phyloP scores from a whole-genome alignment of 202 grass and related monocot species.

The Panicum hallii region DNA sequence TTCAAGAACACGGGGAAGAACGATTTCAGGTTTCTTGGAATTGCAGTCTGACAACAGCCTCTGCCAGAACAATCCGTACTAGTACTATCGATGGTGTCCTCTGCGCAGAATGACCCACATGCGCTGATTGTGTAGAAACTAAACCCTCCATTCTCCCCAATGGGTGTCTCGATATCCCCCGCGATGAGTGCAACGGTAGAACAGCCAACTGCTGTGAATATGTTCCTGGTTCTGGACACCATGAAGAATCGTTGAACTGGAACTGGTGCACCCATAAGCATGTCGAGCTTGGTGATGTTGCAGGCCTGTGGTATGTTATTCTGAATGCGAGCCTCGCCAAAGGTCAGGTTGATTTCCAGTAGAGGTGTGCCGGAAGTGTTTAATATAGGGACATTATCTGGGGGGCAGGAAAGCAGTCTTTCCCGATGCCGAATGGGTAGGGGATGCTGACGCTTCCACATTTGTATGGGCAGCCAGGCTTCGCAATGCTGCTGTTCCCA shows the following conservation, averaged over 20 bases:
- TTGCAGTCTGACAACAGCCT: not conserved
- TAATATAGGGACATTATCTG: not conserved
- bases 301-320: not conserved
- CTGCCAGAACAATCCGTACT: not conserved
- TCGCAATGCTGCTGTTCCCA: not conserved
- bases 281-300: not conserved
- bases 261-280: no score
- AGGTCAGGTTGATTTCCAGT: not conserved
- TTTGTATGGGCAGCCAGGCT: not conserved
- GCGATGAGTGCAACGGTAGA: not conserved
- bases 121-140: not conserved
- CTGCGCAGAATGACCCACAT: not conserved
- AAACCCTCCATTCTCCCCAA: no score
- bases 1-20: not conserved
- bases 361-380: not conserved
- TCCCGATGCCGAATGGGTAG: constrained; percentile 24
- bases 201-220: not conserved
- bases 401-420: not conserved
- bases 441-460: constrained; percentile 42
- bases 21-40: not conserved
- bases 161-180: no score
- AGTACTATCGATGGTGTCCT: not conserved
- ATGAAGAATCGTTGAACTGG: not conserved
- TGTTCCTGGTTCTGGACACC: not conserved
- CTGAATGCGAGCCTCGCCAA: not conserved